Evolutionary conservation across 768 basidiomycete species (phyloP).

Genomic region (Leccinum rimulosum): DNA sequence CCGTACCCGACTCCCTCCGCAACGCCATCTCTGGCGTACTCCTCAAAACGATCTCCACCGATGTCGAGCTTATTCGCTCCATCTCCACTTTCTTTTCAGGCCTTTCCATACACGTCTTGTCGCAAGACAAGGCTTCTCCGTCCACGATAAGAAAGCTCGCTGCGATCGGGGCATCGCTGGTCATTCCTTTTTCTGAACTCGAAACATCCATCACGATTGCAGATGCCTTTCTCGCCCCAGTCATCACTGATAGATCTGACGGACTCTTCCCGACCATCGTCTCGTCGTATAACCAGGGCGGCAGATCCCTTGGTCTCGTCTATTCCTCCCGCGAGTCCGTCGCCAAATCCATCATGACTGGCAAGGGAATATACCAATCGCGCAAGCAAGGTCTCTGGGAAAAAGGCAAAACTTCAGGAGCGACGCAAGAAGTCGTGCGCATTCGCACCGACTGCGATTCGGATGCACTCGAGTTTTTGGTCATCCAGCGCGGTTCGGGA

Average conservation of each 20-base stretch:
- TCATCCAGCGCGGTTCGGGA: conserved; percentile 84
- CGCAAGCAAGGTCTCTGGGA: conserved; percentile 95
- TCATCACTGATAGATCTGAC: conserved; percentile 85
- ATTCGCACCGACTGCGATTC: conserved; percentile 90
- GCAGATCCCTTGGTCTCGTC: conserved; percentile 84
- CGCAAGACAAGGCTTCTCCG: conserved; percentile 51
- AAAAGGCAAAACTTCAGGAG: conserved; percentile 95
- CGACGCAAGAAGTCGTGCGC: conserved; percentile 81
- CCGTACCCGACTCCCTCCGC: conserved; percentile 72
- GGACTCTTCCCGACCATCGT: conserved; percentile 93
- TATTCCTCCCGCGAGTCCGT: conserved; percentile 91
- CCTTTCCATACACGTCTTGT: conserved; percentile 60
- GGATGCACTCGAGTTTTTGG: conserved; percentile 88
- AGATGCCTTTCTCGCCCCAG: conserved; percentile 81
- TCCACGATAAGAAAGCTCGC: conserved; percentile 60
- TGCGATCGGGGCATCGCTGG: conserved; percentile 58
- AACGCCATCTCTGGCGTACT: conserved; percentile 76
- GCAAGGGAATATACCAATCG: conserved; percentile 94
- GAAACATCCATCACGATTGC: conserved; percentile 64
- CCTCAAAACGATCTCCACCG: conserved; percentile 69
- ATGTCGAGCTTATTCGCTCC: conserved; percentile 74
- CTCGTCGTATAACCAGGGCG: conserved; percentile 62
- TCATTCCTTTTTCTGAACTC: conserved; percentile 71
- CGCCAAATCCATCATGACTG: conserved; percentile 80
- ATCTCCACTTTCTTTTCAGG: conserved; percentile 71